Evolutionary conservation across 768 basidiomycete genomes (phyloP).

Genomic region (Termitomyces sp.): DNA sequence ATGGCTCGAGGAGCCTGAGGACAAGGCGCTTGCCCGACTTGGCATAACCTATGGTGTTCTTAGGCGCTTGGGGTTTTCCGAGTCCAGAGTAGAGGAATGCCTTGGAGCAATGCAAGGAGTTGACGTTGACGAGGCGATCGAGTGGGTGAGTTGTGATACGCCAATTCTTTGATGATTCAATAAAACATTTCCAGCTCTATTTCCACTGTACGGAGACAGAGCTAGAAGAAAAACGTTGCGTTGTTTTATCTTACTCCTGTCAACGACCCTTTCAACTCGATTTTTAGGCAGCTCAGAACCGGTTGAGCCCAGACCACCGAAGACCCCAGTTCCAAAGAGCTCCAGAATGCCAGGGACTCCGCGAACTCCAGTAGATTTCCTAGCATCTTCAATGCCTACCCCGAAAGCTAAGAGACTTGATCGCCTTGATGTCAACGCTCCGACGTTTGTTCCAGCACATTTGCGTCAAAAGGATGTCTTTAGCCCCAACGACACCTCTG

Average conservation of each 20-base stretch:
- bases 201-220: slow-evolving; percentile 60
- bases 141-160: slow-evolving; percentile 63
- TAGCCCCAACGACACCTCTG: slow-evolving; percentile 11
- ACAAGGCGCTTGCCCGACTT: slow-evolving; percentile 66
- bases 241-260: not conserved
- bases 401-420: slow-evolving; percentile 14
- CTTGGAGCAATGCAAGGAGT: slow-evolving; percentile 56
- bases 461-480: slow-evolving; percentile 5
- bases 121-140: slow-evolving; percentile 83
- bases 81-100: slow-evolving; percentile 67
- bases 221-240: slow-evolving; percentile 36
- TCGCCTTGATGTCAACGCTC: slow-evolving; percentile 35
- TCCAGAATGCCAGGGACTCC: slow-evolving; percentile 25
- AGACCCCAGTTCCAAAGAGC: slow-evolving; percentile 6
- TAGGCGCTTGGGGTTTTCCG: slow-evolving; percentile 69
- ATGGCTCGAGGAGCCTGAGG: slow-evolving; percentile 51
- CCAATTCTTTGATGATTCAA: not conserved
- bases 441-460: slow-evolving; percentile 31
- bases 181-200: slow-evolving; percentile 44
- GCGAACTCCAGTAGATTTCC: slow-evolving; percentile 29
- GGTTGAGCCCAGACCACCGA: slow-evolving; percentile 14
- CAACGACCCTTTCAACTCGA: not conserved
- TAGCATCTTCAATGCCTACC: slow-evolving; percentile 18
- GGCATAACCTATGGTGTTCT: slow-evolving; percentile 81
- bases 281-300: slow-evolving; percentile 1